Percentiles rank a stretch among this genome's conserved stretches.
phyloP scores from a whole-genome alignment of 257 asterid species.

The Echites panduratus region DNA sequence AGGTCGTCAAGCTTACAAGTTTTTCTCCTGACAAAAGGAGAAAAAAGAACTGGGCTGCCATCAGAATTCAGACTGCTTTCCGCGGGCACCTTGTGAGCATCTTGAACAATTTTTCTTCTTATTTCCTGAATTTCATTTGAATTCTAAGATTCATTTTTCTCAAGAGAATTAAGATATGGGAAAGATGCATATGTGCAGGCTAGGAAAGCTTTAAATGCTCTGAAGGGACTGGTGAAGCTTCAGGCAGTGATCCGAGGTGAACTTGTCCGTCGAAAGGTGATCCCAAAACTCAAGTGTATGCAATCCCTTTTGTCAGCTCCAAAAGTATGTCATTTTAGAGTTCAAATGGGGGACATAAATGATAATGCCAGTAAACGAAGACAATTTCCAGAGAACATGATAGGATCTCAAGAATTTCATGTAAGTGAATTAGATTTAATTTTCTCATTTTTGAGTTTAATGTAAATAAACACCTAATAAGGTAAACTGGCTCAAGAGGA shows the following conservation, averaged over 20 bases:
- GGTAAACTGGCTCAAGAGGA: too few species aligned
- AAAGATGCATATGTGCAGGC: slow-evolving; percentile 40
- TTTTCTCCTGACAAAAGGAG: slow-evolving; percentile 30
- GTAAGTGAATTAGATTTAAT: slow-evolving; percentile 23
- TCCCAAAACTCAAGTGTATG: slow-evolving; percentile 21
- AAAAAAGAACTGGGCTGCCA: slow-evolving; percentile 30
- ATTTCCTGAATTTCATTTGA: neutral
- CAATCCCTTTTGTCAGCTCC: slow-evolving; percentile 18
- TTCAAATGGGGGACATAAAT: slow-evolving; percentile 37
- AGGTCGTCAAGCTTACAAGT: slow-evolving; percentile 67
- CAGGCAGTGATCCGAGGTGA: slow-evolving; percentile 85
- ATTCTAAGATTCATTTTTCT: neutral
- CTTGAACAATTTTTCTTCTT: neutral
- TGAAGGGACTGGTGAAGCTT: slow-evolving; percentile 72
- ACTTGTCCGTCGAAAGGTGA: slow-evolving; percentile 45
- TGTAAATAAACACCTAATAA: neutral
- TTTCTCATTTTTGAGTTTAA: neutral
- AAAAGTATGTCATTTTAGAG: slow-evolving; percentile 29
- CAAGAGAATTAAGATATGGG: neutral
- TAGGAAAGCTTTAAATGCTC: slow-evolving; percentile 68
- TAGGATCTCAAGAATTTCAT: slow-evolving; percentile 40
- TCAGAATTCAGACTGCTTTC: slow-evolving; percentile 61
- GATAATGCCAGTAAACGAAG: slow-evolving; percentile 39
- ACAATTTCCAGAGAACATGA: slow-evolving; percentile 23
- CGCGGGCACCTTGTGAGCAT: slow-evolving; percentile 72